These are phyloP conservation scores for Epichloe aotearoae DNA, from an alignment of 2,329 filamentous ascomycete species.

Conservation along the genomic window DNA sequence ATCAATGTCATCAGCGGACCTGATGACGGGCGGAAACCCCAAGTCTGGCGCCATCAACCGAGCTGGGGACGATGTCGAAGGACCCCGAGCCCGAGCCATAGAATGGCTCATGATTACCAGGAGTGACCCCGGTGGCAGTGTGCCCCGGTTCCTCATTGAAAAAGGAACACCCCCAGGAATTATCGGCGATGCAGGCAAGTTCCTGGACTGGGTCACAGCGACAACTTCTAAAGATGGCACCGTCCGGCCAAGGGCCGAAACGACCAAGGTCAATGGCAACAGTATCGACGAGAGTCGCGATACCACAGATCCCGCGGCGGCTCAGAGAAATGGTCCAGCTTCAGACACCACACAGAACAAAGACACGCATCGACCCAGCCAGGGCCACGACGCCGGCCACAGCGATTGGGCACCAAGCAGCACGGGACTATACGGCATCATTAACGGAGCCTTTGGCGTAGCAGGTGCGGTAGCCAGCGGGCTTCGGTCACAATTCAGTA, in stretches of 20 bases:
- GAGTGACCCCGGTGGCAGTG: conserved; percentile 77
- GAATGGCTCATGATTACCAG: conserved; percentile 92
- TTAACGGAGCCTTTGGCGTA: conserved; percentile 36
- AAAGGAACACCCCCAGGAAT: conserved; percentile 80
- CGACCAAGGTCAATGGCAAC: not conserved
- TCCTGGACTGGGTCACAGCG: conserved; percentile 56
- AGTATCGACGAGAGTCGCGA: no score
- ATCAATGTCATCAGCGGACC: conserved; percentile 20
- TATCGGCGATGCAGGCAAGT: conserved; percentile 65
- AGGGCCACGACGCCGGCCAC: conserved; percentile 9
- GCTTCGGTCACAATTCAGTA: conserved; percentile 18
- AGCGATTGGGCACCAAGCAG: conserved; percentile 23
- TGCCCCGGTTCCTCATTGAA: conserved; percentile 85
- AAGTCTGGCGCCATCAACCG: conserved; percentile 8
- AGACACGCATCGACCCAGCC: not conserved
- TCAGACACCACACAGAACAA: not conserved
- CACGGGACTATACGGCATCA: conserved; percentile 42
- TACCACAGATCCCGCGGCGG: not conserved
- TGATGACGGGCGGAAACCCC: conserved; percentile 16
- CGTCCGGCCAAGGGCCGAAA: not conserved
- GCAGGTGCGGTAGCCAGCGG: conserved; percentile 32
- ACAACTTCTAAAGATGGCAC: conserved; percentile 18
- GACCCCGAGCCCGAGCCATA: conserved; percentile 26
- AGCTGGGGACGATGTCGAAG: conserved; percentile 21
- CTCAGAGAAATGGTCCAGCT: not conserved